Conservation (phyloP, 805 yeast genomes). For the Starmera dryadoides region DNA sequence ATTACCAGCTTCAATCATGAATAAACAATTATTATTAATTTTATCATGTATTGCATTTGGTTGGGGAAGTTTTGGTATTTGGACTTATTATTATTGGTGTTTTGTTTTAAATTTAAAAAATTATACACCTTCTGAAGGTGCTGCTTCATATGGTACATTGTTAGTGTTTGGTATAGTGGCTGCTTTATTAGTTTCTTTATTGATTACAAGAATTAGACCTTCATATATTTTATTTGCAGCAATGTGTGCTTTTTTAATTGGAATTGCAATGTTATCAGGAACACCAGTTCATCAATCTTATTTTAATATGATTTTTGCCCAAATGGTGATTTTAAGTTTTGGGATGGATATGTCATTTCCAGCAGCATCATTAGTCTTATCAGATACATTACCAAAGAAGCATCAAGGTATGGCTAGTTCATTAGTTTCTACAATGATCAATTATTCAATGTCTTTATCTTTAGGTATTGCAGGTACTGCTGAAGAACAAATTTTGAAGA, state of each 20-base stretch:
- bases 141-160: conserved; percentile 38
- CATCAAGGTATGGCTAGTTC: conserved; percentile 81
- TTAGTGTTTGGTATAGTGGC: conserved; percentile 50
- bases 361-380: conserved; percentile 57
- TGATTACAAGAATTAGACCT: conserved; percentile 41
- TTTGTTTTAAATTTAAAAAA: conserved; percentile 43
- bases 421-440: conserved; percentile 60
- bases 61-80: conserved; percentile 75
- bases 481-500: conserved; percentile 33
- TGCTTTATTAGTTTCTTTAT: conserved; percentile 41
- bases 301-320: conserved; percentile 51
- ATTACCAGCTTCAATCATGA: conserved; percentile 43
- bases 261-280: conserved; percentile 43
- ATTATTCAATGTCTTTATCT: conserved; percentile 65
- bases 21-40: conserved; percentile 37
- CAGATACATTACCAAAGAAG: conserved; percentile 49
- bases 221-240: conserved; percentile 43
- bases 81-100: conserved; percentile 58
- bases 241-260: conserved; percentile 46
- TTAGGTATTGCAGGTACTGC: conserved; percentile 68
- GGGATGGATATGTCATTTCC: conserved; percentile 82
- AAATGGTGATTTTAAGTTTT: conserved; percentile 48
- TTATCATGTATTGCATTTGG: conserved; percentile 49
- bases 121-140: conserved; percentile 37
- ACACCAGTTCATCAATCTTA: conserved; percentile 55